phyloP scores from a whole-genome alignment of 148 eudicot species.

The Bassia scoparia region DNA sequence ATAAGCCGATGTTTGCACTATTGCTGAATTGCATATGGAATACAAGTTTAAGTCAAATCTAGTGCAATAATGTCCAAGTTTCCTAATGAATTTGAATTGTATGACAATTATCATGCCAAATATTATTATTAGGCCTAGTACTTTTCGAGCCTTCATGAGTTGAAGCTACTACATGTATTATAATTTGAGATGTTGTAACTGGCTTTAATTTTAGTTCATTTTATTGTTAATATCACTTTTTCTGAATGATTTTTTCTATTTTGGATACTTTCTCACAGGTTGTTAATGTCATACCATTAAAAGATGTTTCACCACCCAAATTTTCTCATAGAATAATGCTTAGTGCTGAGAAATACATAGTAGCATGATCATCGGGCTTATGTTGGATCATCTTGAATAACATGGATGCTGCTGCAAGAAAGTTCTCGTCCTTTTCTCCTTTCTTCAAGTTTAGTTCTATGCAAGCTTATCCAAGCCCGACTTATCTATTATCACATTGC shows the following conservation, averaged over 20 bases:
- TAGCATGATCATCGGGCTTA: constrained; percentile 35
- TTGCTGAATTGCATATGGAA: no score
- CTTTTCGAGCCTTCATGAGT: not conserved
- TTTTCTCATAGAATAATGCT: constrained; percentile 56
- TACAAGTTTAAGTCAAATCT: no score
- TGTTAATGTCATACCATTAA: constrained; percentile 51
- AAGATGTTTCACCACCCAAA: constrained; percentile 66
- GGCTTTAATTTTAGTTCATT: not conserved
- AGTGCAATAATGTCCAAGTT: no score
- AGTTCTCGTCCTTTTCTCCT: not conserved
- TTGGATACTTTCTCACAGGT: constrained; percentile 40
- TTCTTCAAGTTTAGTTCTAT: constrained; percentile 45
- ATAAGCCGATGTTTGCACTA: no score
- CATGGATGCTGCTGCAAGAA: not conserved
- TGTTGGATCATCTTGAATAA: not conserved
- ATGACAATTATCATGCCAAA: no score
- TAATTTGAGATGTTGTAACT: not conserved
- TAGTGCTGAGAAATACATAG: constrained; percentile 65
- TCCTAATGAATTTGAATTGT: no score
- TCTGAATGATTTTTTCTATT: not conserved
- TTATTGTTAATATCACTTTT: not conserved
- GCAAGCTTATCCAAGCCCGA: constrained; percentile 69
- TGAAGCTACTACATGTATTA: not conserved
- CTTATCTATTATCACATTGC: constrained; percentile 83
- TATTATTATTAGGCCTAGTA: no score